Evolutionary conservation across 306 rosid species (phyloP), one percentile per base, ranked within the genome.

Genomic region (Malus orientalis): DNA sequence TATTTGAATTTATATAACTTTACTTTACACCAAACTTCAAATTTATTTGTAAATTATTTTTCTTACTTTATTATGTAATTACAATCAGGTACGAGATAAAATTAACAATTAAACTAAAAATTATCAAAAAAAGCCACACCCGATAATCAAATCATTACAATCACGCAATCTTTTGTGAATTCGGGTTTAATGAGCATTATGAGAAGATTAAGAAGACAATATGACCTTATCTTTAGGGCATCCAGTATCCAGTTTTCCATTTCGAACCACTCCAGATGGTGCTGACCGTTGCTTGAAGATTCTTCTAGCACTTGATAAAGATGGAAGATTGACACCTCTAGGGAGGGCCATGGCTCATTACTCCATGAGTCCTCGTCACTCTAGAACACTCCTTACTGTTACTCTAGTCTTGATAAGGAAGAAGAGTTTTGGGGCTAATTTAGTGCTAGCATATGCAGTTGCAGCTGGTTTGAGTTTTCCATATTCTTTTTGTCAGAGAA

Each of bases 311-410:
- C 95, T 94, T 78, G 95, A 88, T 80, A 69, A 75, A 78, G 79
- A 80, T 74, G 90, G 89, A 32, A 87, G 84, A 70, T 76, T 94
- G 63, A 94, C 97, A 57, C 69, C 80, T 27, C 76, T 92, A 70
- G 97, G 97, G 69, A 89, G 88, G 87, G 89, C 90, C 78, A 94
- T 92, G 98, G 91, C 97, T 53, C 81, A 75, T 53, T 92, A 78
- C 79, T 97, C 98, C 67, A 83, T 90, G 95, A 92, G 96, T 85
- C 98, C 98, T 61, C 97, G 97, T 75, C 98, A 89, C 88, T 90
- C 97, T 6, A 89, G 92, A 86, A 94, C 92, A 96, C 87, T 90
- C 45, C 93, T 94, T 74, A 90, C 93, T 2, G 84, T 92, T 64
- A 83, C 90, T 72, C 88, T 81, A 81, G 80, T 78, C 66, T 84